These are phyloP conservation scores for Mixia osmundae DNA, from an alignment of 1,284 basidiomycete species.

Conservation along the genomic window DNA sequence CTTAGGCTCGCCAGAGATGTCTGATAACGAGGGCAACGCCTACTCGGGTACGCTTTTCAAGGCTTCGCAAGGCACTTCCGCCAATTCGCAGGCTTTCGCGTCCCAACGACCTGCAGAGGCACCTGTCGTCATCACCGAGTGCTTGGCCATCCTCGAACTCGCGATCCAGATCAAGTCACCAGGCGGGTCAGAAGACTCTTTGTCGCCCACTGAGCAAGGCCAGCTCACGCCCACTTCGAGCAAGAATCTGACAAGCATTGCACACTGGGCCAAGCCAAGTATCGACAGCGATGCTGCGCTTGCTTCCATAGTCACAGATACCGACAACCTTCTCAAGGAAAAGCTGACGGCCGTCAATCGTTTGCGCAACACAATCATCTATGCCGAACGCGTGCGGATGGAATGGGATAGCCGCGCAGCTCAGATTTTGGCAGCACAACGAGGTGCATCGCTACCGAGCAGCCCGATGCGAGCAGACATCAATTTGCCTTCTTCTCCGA, in stretches of 20 bases:
- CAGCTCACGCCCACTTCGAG: slow-evolving; percentile 55
- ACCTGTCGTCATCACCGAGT: slow-evolving; percentile 53
- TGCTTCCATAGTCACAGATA: slow-evolving; percentile 55
- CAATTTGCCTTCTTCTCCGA: too few species aligned
- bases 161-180: slow-evolving; percentile 70
- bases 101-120: slow-evolving; percentile 18
- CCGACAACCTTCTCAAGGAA: slow-evolving; percentile 63
- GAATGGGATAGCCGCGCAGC: slow-evolving; percentile 94
- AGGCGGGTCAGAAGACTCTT: slow-evolving; percentile 59
- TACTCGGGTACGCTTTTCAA: slow-evolving; percentile 56
- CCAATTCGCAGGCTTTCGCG: slow-evolving; percentile 15
- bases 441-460: too few species aligned
- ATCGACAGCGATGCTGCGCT: slow-evolving; percentile 65
- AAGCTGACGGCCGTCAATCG: slow-evolving; percentile 90
- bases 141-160: slow-evolving; percentile 58
- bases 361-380: slow-evolving; percentile 92
- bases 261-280: slow-evolving; percentile 64
- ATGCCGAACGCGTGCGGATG: slow-evolving; percentile 86
- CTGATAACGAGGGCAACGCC: too few species aligned
- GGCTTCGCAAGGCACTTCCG: slow-evolving; percentile 38
- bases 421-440: too few species aligned
- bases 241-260: slow-evolving; percentile 50
- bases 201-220: slow-evolving; percentile 77
- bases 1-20: too few species aligned
- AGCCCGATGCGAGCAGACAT: too few species aligned